Evolutionary conservation across 805 yeast genomes (phyloP), one percentile per base, ranked within the genome.

Genomic region (Wickerhamomyces chaumierensis): DNA sequence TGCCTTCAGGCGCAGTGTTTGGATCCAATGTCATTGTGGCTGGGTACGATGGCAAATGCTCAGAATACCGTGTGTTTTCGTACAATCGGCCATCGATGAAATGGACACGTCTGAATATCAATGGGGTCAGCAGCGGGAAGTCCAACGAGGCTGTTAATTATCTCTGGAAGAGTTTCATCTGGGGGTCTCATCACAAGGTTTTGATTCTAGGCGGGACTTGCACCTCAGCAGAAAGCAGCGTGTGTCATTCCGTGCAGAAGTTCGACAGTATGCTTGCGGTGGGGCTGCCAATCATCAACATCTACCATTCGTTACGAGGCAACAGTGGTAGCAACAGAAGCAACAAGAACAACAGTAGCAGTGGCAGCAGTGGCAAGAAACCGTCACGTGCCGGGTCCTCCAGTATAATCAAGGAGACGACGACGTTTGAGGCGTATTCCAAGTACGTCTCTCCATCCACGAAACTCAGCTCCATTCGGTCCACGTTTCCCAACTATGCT

Each of bases 171-270:
- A 75, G 81, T 0, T 77, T 71, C 56, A 75, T 75, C 1, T 82
- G 94, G 94, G 70, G 69, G 25, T 78, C 88, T 1, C 94, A 82
- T 55, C 90, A 82, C 51, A 77, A 75, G 52, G 75, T 79, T 1
- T 60, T 79, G 1, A 56, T 80, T 21, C 48, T 82, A 28, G 92
- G 92, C 1, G 56, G 66, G 8, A 52, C 52, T 31, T 56, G 54
- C 14, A 4, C 5, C 8, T 8, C 9, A 5, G 33, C 4, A 5
- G 14, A 15, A 5, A 9, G 12, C 9, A 13, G n/a, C n/a, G n/a
- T 4, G 14, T 39, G 39, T 35, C 55, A 60, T 6, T 53, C 63
- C 2, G 56, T 75, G 53, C 66, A 72, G 65, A 40, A 55, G 33
- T 66, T 65, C 41, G 68, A 63, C 39, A 40, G 60, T 33, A 51